Conservation (phyloP, 768 basidiomycete genomes). For the Clitopilus hobsonii region DNA sequence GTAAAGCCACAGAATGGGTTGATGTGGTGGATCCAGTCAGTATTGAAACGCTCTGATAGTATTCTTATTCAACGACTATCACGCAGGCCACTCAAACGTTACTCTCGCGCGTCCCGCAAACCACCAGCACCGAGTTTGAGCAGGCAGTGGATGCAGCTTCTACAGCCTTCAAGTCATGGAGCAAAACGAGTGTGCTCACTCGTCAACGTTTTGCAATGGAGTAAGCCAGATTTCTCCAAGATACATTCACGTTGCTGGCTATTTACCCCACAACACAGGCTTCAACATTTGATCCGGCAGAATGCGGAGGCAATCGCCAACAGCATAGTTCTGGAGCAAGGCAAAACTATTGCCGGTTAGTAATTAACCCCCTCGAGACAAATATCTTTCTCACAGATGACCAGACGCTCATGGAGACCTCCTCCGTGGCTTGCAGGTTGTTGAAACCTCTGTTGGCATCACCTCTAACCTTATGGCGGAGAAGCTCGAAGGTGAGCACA, state of each 20-base stretch:
- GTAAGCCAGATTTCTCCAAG: constrained; percentile 37
- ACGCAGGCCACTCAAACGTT: constrained; percentile 84
- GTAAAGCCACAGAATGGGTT: constrained; percentile 72
- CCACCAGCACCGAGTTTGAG: constrained; percentile 74
- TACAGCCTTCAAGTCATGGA: constrained; percentile 87
- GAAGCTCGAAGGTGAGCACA: constrained; percentile 74
- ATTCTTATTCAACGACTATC: constrained; percentile 2
- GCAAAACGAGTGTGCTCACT: constrained; percentile 74
- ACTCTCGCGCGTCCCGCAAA: constrained; percentile 87
- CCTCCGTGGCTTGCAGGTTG: constrained; percentile 87
- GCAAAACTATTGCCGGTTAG: constrained; percentile 84
- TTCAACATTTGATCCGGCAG: constrained; percentile 82
- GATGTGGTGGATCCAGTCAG: constrained; percentile 87
- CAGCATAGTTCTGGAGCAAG: constrained; percentile 93
- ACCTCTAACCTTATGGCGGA: constrained; percentile 86
- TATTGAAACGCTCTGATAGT: constrained; percentile 5
- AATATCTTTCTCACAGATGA: no score
- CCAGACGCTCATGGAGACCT: constrained; percentile 91
- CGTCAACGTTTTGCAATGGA: constrained; percentile 88
- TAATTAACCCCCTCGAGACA: no score
- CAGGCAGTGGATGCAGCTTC: constrained; percentile 81
- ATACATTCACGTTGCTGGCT: neutral
- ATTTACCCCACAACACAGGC: constrained; percentile 41
- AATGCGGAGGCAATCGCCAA: constrained; percentile 82
- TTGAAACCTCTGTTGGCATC: constrained; percentile 74